Percentiles rank a stretch among this genome's conserved stretches.
These are phyloP conservation scores for Lactarius quietus DNA, from an alignment of 768 basidiomycete genomes.

Conservation along the genomic window DNA sequence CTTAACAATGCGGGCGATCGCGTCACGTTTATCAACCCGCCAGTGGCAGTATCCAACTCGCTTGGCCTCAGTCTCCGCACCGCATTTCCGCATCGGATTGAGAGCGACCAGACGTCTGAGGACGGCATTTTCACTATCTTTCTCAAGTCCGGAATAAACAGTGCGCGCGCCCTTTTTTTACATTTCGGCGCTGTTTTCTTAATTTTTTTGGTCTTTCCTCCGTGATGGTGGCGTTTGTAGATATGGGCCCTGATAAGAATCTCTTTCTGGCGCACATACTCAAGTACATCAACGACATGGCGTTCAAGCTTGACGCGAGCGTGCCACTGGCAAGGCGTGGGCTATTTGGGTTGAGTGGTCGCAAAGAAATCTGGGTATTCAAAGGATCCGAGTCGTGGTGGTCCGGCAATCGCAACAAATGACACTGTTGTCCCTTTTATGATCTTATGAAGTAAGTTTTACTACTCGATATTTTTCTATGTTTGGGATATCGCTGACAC, in stretches of 20 bases:
- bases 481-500: background rate
- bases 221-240: constrained; percentile 15
- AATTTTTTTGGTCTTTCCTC: background rate
- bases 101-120: constrained; percentile 43
- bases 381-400: constrained; percentile 37
- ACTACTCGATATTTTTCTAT: background rate
- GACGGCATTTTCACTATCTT: constrained; percentile 54
- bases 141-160: constrained; percentile 38
- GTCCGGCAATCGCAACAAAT: constrained; percentile 12
- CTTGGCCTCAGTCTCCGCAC: constrained; percentile 40
- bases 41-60: constrained; percentile 37
- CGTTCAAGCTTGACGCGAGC: constrained; percentile 63
- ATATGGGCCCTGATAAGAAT: constrained; percentile 41
- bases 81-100: constrained; percentile 42
- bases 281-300: constrained; percentile 51
- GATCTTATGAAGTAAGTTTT: constrained; percentile 19
- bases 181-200: background rate
- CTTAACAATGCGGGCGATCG: constrained; percentile 60
- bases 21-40: constrained; percentile 44
- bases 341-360: constrained; percentile 38
- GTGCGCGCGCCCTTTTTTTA: constrained; percentile 5
- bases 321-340: constrained; percentile 51
- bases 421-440: background rate
- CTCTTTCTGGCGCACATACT: constrained; percentile 61
- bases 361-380: constrained; percentile 66